Base-by-base conservation (phyloP, 2,329 filamentous ascomycete genomes). In the Davidsoniella virescens region DNA sequence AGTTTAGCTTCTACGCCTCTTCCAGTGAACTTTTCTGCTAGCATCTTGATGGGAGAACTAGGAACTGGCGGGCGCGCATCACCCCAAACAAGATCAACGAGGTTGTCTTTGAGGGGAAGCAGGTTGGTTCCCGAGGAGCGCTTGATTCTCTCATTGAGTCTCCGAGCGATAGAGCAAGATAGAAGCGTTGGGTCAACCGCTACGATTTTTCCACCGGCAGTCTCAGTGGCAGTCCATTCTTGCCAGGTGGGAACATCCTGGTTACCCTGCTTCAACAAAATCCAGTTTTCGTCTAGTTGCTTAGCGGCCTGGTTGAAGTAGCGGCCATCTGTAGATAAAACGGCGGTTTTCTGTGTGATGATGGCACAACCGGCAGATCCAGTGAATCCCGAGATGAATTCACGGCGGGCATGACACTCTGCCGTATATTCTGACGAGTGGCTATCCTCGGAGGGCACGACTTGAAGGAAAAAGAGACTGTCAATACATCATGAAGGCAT, bases 341-440 rank as follows among this genome's bases (percentile, higher is more conserved):
- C 86, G 14, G 92, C 92, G 64, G 88, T 88, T 47, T 87, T 81
- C 46, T 78, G 75, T 2, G 88, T 92, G 51, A 98, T 74, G 47
- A 98, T 82, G 38, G 88, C 92, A 56, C 86, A 94, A 52, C 92
- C 92, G 41, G 92, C 90, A 8, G 92, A 98, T 50, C 92, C 92
- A 52, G 86, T 87, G 65, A 98, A 98, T 23, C 92, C 90, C 54
- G 80, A 88, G 58, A 98, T 94, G 61, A 82, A 95, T 62, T 82
- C 86, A 70, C 92, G 81, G 57, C 92, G 80, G 54, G 76, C 88
- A 69, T 98, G 92, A 63, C 87, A 94, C n/a, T 82, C 80, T 47
- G 92, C 92, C 64, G 95, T 95, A 66, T 98, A 98, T 69, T 98
- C 92, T 57, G 90, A 96, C 58, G 90, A 86, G 64, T 98, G 92